Base-by-base conservation (phyloP, 805 yeast species). In the Millerozyma miso region DNA sequence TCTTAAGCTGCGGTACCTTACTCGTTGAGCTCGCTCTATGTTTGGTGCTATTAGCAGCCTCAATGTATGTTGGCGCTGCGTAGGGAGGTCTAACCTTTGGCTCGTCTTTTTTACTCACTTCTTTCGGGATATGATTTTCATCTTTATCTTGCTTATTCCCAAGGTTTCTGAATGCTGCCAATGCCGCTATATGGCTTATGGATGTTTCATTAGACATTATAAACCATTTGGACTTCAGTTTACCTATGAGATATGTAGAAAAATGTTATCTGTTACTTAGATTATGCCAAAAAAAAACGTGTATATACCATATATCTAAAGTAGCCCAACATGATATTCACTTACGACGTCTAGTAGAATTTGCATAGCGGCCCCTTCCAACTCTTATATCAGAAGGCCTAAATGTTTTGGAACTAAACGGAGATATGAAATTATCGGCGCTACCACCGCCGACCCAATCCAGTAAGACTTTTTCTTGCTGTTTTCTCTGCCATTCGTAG, bases 361-460 rank as follows among this genome's bases (percentile, higher is more conserved):
- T 93, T 33, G 83, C 91, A 59, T 76, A 76, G 54, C 95, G 75
- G 13, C 97, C 95, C 44, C 79, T 75, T 6, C 97, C 97, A n/a
- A 91, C 86, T 46, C 75, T 79, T 16, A 89, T 90, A 26, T 85
- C 82, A 19, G 82, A 76, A 26, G 76, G 71, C 51, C 72, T 60
- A 14, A 67, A 55, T 31, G 54, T 61, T 31, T 63, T 63, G 73
- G 77, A 43, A 46, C 62, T 50, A 51, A 93, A 93, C n/a, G 99
- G 99, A 12, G 96, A 85, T 39, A 85, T 80, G 52, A 81, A 81
- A 53, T 85, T 85, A 64, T 85, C 87, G 41, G 97, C 90, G 41
- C 89, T 81, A 4, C 93, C 93, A n/a, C 96, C 96, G 14, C 97
- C 97, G 39, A 90, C 82, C 84, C 95, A 93, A 54, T 88, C 88